Conservation (phyloP, 2,329 filamentous ascomycete genomes). For the Fusarium sublunatum region DNA sequence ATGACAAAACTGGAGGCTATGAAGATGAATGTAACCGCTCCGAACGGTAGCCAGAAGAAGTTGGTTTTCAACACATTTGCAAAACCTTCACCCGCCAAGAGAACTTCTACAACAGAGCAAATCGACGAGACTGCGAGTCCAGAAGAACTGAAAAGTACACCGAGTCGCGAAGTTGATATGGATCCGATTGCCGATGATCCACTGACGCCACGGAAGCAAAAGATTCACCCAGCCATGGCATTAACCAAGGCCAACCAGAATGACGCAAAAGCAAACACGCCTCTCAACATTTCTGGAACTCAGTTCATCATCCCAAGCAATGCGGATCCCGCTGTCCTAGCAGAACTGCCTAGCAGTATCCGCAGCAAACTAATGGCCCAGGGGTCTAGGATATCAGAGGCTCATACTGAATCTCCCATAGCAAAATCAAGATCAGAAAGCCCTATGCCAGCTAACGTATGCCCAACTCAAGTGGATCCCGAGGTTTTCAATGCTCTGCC, state of each 20-base stretch:
- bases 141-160: conserved; percentile 48
- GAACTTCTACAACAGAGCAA: conserved; percentile 56
- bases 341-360: conserved; percentile 86
- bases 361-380: conserved; percentile 77
- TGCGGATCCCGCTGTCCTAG: conserved; percentile 82
- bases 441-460: conserved; percentile 55
- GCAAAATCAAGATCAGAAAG: conserved; percentile 52
- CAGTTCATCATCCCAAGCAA: conserved; percentile 92
- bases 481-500: conserved; percentile 87
- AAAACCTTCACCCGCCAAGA: conserved; percentile 54
- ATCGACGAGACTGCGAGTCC: conserved; percentile 63
- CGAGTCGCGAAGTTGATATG: conserved; percentile 48
- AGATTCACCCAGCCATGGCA: conserved; percentile 64
- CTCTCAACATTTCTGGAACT: conserved; percentile 83
- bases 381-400: conserved; percentile 47
- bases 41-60: conserved; percentile 81
- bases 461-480: conserved; percentile 84
- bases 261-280: conserved; percentile 69
- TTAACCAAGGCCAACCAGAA: conserved; percentile 61
- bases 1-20: conserved; percentile 91
- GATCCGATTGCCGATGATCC: conserved; percentile 69
- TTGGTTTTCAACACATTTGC: conserved; percentile 75
- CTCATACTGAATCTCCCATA: conserved; percentile 46
- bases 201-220: conserved; percentile 64
- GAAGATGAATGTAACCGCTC: conserved; percentile 66